Conservation (phyloP, 1,284 basidiomycete species). For the Tilletia caries region DNA sequence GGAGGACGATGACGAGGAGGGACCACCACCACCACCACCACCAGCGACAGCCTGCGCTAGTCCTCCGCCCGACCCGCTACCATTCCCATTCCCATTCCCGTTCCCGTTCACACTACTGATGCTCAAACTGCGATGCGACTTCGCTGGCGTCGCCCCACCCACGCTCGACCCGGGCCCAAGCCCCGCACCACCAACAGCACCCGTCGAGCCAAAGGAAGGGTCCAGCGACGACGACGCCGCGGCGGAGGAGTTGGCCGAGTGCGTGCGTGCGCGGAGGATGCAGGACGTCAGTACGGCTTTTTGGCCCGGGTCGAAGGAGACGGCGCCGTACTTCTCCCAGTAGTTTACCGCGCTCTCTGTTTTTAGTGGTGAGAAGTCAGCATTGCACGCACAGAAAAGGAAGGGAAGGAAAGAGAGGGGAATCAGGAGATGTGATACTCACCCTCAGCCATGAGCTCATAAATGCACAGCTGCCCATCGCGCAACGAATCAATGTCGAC, state of each 20-base stretch:
- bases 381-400: no score
- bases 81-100: not conserved
- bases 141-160: conserved; percentile 22
- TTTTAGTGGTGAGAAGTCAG: no score
- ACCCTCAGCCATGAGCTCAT: conserved; percentile 67
- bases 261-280: conserved; percentile 60
- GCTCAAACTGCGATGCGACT: not conserved
- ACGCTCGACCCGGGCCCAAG: not conserved
- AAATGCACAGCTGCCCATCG: conserved; percentile 88
- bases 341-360: conserved; percentile 95
- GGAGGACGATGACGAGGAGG: no score
- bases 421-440: not conserved
- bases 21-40: not conserved
- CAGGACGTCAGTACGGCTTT: conserved; percentile 92
- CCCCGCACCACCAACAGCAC: not conserved
- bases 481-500: conserved; percentile 75
- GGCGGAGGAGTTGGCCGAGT: not conserved
- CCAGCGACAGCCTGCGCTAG: no score
- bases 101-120: not conserved
- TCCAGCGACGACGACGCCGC: not conserved
- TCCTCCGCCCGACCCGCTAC: no score
- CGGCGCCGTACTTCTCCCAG: conserved; percentile 65
- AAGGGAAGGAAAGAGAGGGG: no score
- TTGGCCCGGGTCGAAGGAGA: conserved; percentile 68
- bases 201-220: not conserved